Evolutionary conservation across 2,329 filamentous ascomycete species (phyloP).

Genomic region (Nannizziopsis arthrosporioides): DNA sequence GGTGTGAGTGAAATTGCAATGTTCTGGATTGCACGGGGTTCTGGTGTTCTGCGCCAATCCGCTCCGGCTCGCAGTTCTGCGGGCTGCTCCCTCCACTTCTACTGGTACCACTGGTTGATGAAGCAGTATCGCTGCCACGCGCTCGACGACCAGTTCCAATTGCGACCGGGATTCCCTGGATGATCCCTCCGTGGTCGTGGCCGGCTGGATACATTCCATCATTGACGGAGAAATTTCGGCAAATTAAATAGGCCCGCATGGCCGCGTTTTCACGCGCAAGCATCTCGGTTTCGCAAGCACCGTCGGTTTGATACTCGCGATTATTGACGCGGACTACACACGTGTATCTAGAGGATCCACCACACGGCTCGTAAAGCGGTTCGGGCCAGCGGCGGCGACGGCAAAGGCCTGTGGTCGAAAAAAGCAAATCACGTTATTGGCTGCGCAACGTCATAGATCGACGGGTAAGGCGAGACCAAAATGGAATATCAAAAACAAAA

Average conservation of each 20-base stretch:
- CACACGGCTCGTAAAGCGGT: slow-evolving; percentile 75
- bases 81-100: slow-evolving; percentile 48
- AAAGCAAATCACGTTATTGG: slow-evolving; percentile 29
- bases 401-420: slow-evolving; percentile 60
- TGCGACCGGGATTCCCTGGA: slow-evolving; percentile 52
- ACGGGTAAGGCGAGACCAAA: background rate
- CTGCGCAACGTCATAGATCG: slow-evolving; percentile 15
- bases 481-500: slow-evolving; percentile 1
- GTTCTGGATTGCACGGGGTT: slow-evolving; percentile 18
- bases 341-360: slow-evolving; percentile 61
- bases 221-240: slow-evolving; percentile 93
- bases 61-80: slow-evolving; percentile 22
- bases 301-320: slow-evolving; percentile 87
- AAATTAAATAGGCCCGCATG: slow-evolving; percentile 94
- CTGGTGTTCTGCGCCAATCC: slow-evolving; percentile 18
- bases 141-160: slow-evolving; percentile 49
- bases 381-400: slow-evolving; percentile 88
- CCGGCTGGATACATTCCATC: slow-evolving; percentile 67
- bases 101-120: slow-evolving; percentile 34
- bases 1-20: slow-evolving; percentile 19
- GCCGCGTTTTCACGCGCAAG: slow-evolving; percentile 87
- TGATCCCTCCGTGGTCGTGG: slow-evolving; percentile 42
- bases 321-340: slow-evolving; percentile 93
- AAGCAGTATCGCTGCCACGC: slow-evolving; percentile 38
- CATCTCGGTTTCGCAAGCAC: slow-evolving; percentile 66